These are phyloP conservation scores for Solanum megistacrolobum DNA, from an alignment of 257 asterid species.

Conservation along the genomic window DNA sequence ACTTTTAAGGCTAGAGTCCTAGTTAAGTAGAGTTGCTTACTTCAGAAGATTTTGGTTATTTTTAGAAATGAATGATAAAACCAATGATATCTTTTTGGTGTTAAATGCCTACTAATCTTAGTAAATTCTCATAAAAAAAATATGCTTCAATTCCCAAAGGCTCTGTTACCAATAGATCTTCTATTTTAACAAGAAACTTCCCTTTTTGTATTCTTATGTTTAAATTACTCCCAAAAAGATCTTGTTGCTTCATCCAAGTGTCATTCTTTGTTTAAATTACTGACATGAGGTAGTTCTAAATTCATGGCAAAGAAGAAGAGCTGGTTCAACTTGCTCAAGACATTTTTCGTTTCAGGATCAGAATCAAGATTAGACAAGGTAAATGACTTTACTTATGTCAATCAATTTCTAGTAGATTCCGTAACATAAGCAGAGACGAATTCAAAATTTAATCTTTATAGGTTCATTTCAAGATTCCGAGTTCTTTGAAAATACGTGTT, in stretches of 20 bases:
- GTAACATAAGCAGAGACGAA: background rate
- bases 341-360: slow-evolving; percentile 49
- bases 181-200: background rate
- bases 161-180: background rate
- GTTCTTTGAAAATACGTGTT: background rate
- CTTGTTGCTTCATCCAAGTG: background rate
- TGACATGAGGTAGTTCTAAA: background rate
- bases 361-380: slow-evolving; percentile 63
- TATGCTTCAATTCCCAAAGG: background rate
- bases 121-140: background rate
- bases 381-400: background rate
- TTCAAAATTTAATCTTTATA: background rate
- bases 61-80: slow-evolving; percentile 1
- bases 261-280: background rate
- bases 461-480: background rate
- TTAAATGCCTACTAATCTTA: background rate
- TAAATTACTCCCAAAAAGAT: background rate
- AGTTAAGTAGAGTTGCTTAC: background rate
- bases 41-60: background rate
- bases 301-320: slow-evolving; percentile 65
- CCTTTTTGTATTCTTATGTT: background rate
- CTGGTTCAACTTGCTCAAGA: slow-evolving; percentile 55
- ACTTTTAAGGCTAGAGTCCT: background rate
- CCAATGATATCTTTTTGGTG: background rate
- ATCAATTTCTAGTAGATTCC: background rate